phyloP scores from a whole-genome alignment of 257 asterid genomes.

The Dorcoceras hygrometricum region DNA sequence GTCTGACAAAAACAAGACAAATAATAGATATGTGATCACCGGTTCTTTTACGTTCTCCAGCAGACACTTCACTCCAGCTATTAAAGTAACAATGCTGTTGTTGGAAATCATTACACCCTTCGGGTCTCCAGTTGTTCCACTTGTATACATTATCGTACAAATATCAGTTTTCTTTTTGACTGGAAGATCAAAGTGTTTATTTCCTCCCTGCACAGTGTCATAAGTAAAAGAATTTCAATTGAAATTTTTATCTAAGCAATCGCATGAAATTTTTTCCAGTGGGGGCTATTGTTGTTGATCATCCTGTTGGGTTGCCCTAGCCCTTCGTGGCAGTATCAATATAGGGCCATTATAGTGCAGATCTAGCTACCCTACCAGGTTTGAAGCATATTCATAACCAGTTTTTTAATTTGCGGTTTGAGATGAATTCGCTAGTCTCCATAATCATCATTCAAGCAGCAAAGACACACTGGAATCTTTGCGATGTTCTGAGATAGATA shows the following conservation, averaged over 20 bases:
- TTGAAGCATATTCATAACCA: no score
- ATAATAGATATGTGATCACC: slow-evolving; percentile 46
- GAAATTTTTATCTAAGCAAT: slow-evolving; percentile 11
- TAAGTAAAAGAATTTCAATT: slow-evolving; percentile 14
- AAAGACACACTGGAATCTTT: no score
- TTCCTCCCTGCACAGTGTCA: slow-evolving; percentile 62
- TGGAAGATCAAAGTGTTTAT: slow-evolving; percentile 71
- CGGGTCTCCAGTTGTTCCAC: slow-evolving; percentile 99
- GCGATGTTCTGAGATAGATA: no score
- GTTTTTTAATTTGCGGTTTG: no score
- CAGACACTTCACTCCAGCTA: slow-evolving; percentile 69
- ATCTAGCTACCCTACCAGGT: no score
- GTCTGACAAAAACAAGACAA: slow-evolving; percentile 17
- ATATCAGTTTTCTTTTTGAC: slow-evolving; percentile 72
- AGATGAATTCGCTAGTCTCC: no score
- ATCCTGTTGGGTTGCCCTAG: no score
- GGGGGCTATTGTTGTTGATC: no score
- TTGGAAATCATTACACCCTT: slow-evolving; percentile 96
- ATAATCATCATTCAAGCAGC: no score
- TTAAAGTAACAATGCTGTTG: slow-evolving; percentile 69
- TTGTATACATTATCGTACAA: slow-evolving; percentile 96
- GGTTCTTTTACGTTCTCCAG: slow-evolving; percentile 62
- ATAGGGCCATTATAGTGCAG: no score
- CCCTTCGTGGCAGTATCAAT: no score
- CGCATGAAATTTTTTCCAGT: background rate